Percentiles rank a stretch among this genome's conserved stretches.
Evolutionary conservation across 345 rosid species (phyloP).

Genomic region (Acer negundo): DNA sequence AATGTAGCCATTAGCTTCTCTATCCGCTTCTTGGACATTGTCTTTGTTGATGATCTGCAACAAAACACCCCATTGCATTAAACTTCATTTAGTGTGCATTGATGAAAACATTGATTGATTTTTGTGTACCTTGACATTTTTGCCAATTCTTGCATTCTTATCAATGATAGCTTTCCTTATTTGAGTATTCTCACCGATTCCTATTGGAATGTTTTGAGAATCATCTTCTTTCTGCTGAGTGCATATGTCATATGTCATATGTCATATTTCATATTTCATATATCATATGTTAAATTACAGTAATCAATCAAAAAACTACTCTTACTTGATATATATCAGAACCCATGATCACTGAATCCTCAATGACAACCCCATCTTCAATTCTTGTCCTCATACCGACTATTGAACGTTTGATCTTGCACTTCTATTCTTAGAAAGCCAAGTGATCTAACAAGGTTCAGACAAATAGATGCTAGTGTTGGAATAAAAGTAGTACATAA

Average conservation of each 20-base stretch:
- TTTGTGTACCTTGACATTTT: conserved; percentile 51
- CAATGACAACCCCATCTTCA: conserved; percentile 54
- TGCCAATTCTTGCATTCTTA: conserved; percentile 83
- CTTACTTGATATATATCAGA: conserved; percentile 75
- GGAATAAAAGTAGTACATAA: neutral
- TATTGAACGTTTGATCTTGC: conserved; percentile 71
- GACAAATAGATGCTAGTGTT: conserved; percentile 1
- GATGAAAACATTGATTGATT: neutral
- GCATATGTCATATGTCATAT: neutral
- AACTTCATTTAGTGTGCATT: neutral
- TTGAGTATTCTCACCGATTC: conserved; percentile 62
- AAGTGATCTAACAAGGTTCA: neutral
- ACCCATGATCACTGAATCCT: conserved; percentile 81
- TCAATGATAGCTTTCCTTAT: conserved; percentile 70
- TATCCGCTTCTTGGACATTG: conserved; percentile 60
- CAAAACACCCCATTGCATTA: neutral
- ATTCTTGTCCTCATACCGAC: conserved; percentile 81
- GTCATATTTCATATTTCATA: neutral
- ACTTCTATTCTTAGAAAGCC: conserved; percentile 52
- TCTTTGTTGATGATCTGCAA: conserved; percentile 71
- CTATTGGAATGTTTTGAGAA: conserved; percentile 45
- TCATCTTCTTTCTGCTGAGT: conserved; percentile 31
- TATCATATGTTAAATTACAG: neutral
- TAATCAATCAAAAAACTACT: neutral
- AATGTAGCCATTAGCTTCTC: conserved; percentile 66